Evolutionary conservation across 768 basidiomycete species (phyloP), one percentile per base, ranked within the genome.

Genomic region (Pulveroboletus frians): DNA sequence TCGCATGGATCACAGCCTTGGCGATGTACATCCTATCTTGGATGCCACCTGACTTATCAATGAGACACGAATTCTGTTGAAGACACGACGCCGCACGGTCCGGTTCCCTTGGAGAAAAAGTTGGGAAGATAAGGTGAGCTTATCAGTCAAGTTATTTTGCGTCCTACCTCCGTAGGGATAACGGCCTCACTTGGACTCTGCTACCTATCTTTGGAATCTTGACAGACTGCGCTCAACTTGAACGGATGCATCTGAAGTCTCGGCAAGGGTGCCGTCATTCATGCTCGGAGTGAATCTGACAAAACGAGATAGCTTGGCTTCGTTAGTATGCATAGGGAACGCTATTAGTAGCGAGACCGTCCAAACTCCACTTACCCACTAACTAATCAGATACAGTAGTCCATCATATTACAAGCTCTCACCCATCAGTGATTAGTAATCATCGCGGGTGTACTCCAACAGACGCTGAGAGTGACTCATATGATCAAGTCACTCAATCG

Each of bases 351-450:
- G 30, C 10, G 13, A 4, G 14, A 31, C 30, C 30, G 10, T 31
- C 30, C 23, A 26, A 39, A 10, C 11, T 3, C 9, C 18, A 21
- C 30, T 20, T 44, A 44, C 3, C 30, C 29, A 30, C 23, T 26
- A 26, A 26, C 23, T 5, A 26, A 26, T 26, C 23, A 26, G 23
- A 26, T 26, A 26, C 23, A 4, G 11, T 11, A 11, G 29, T 11
- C 8, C 29, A n/a, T n/a, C 10, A 30, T 11, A 30, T 11, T 30
- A 30, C 29, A 3, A 13, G 11, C 3, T 15, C 14, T 14, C 13
- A 14, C 6, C 6, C 32, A 15, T 1, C 1, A 15, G n/a, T 20
- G 30, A 59, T 55, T 59, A 55, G 50, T 59, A 26, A 59, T 55
- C 57, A 20, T 21, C 18, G 18, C 23, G 14, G 30, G n/a, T 14